phyloP scores from a whole-genome alignment of 345 rosid genomes.

The Cardiospermum halicacabum region DNA sequence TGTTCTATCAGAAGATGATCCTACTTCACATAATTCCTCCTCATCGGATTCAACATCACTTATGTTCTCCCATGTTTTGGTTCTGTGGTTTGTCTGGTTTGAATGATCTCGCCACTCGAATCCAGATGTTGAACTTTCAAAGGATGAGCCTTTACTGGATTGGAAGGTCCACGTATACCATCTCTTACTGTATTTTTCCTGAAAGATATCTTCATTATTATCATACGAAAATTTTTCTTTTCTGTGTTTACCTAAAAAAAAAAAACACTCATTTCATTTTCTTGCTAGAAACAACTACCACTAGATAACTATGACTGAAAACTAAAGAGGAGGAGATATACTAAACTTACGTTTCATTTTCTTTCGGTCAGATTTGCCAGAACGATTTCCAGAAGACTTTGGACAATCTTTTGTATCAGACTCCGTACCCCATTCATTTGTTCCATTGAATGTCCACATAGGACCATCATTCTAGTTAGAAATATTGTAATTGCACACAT shows the following conservation, averaged over 20 bases:
- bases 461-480: constrained; percentile 34
- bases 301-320: neutral
- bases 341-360: constrained; percentile 40
- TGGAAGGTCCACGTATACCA: constrained; percentile 46
- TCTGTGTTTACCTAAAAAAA: constrained; percentile 38
- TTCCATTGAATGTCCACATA: constrained; percentile 25
- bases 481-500: no score
- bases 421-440: constrained; percentile 12
- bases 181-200: constrained; percentile 43
- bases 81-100: constrained; percentile 34
- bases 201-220: constrained; percentile 32
- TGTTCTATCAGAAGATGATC: constrained; percentile 57
- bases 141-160: constrained; percentile 19
- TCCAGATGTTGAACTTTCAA: constrained; percentile 30
- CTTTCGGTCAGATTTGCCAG: constrained; percentile 28
- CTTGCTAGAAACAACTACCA: neutral
- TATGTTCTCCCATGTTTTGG: constrained; percentile 33
- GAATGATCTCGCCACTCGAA: constrained; percentile 59
- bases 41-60: constrained; percentile 43
- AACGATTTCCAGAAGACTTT: constrained; percentile 26
- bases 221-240: constrained; percentile 40
- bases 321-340: neutral
- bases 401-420: constrained; percentile 18
- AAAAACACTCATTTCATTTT: no score
- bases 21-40: constrained; percentile 30